Evolutionary conservation across 169 alveolate genomes (phyloP).

Genomic region (Sarcocystis neurona): DNA sequence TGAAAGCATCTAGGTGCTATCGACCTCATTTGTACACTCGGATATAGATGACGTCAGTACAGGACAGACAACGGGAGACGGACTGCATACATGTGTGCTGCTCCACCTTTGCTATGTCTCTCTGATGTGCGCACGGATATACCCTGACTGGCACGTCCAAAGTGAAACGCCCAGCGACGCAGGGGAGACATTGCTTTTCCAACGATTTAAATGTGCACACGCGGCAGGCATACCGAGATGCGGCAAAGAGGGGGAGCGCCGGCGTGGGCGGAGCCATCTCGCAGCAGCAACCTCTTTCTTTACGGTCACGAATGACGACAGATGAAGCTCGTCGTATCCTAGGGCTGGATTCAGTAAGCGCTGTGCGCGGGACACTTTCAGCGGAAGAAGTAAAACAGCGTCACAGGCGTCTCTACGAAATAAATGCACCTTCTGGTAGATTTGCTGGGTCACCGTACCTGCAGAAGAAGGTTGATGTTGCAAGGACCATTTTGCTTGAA

Average conservation of each 20-base stretch:
- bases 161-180: too few relatives aligned
- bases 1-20: too few relatives aligned
- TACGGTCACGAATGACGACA: slow-evolving; percentile 32
- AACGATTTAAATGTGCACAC: background rate
- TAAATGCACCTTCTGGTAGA: slow-evolving; percentile 44
- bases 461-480: slow-evolving; percentile 50
- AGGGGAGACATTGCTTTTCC: too few relatives aligned
- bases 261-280: background rate
- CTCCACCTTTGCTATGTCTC: too few relatives aligned
- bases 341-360: background rate
- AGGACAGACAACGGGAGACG: too few relatives aligned
- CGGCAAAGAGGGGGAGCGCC: slow-evolving; percentile 26
- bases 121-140: too few relatives aligned
- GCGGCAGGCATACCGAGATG: slow-evolving; percentile 51
- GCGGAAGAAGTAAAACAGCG: slow-evolving; percentile 20
- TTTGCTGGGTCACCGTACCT: slow-evolving; percentile 53
- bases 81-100: too few relatives aligned
- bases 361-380: background rate
- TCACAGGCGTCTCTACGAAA: slow-evolving; percentile 30
- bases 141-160: too few relatives aligned
- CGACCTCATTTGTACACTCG: too few relatives aligned
- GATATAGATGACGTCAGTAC: too few relatives aligned
- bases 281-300: slow-evolving; percentile 18
- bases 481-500: slow-evolving; percentile 40
- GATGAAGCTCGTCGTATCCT: slow-evolving; percentile 52